Percentiles rank a stretch among this genome's conserved stretches.
Conservation (phyloP, 2,329 filamentous ascomycete species). For the Hypoxylon sp. region DNA sequence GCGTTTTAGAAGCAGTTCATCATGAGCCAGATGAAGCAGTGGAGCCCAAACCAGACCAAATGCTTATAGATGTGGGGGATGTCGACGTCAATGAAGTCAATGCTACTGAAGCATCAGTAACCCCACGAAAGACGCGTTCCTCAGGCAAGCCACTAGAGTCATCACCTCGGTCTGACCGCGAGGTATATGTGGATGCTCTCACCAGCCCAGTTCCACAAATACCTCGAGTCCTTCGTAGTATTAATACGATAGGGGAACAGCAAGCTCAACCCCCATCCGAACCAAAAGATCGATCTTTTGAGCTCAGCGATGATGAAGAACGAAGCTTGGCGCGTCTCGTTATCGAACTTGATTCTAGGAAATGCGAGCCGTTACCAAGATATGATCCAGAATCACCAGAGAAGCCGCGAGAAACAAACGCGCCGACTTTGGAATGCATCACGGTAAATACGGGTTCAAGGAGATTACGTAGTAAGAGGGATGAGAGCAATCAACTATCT, state of each 20-base stretch:
- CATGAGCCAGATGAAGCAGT: slow-evolving; percentile 12
- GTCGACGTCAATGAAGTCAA: background rate
- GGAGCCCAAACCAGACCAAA: slow-evolving; percentile 11
- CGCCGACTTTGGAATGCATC: slow-evolving; percentile 45
- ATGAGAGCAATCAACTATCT: slow-evolving; percentile 28
- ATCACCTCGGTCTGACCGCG: slow-evolving; percentile 61
- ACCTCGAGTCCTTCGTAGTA: slow-evolving; percentile 50
- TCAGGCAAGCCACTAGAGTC: slow-evolving; percentile 49
- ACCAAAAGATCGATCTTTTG: slow-evolving; percentile 52
- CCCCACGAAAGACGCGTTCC: slow-evolving; percentile 37
- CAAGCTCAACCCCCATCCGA: slow-evolving; percentile 19
- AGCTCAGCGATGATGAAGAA: slow-evolving; percentile 60
- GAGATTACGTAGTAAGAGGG: slow-evolving; percentile 24
- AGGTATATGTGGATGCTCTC: slow-evolving; percentile 66
- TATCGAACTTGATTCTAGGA: slow-evolving; percentile 64
- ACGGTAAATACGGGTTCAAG: slow-evolving; percentile 42
- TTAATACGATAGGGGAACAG: slow-evolving; percentile 6
- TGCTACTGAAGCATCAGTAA: slow-evolving; percentile 28
- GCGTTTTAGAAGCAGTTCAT: slow-evolving; percentile 6
- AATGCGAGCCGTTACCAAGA: slow-evolving; percentile 51
- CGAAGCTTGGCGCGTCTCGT: slow-evolving; percentile 64
- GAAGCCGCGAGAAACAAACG: slow-evolving; percentile 37
- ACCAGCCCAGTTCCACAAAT: slow-evolving; percentile 59
- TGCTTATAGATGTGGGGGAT: background rate
- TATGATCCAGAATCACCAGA: slow-evolving; percentile 52